Evolutionary conservation across 1,139 yeast species (phyloP).

Genomic region (Debaryomyces nepalensis): DNA sequence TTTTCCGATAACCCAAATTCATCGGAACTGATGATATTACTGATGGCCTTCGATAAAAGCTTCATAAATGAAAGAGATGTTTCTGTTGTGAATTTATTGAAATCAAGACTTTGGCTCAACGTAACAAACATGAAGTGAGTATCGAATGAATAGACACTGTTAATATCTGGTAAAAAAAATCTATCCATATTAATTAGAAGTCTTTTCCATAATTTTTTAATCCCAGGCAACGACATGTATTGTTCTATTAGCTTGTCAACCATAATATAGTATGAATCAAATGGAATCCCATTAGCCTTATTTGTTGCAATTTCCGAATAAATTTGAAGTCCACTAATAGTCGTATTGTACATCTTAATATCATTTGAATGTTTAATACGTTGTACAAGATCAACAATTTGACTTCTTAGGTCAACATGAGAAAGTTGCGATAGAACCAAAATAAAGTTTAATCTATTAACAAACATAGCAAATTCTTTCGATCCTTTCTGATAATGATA

Average conservation of each 20-base stretch:
- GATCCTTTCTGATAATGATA: constrained; percentile 33
- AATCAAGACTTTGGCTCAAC: constrained; percentile 11
- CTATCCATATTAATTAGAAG: constrained; percentile 11
- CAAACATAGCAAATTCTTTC: constrained; percentile 36
- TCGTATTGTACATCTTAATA: constrained; percentile 28
- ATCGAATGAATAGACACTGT: not conserved
- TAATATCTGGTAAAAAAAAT: constrained; percentile 2
- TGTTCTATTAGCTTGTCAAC: constrained; percentile 18
- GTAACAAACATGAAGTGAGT: constrained; percentile 14
- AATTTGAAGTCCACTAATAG: constrained; percentile 28
- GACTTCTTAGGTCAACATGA: constrained; percentile 37
- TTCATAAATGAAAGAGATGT: constrained; percentile 14
- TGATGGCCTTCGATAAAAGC: not conserved
- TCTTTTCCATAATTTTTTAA: constrained; percentile 23
- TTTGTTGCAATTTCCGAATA: constrained; percentile 27
- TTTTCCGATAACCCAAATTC: not conserved
- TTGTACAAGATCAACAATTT: constrained; percentile 31
- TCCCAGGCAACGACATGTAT: constrained; percentile 24
- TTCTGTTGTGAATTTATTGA: constrained; percentile 17
- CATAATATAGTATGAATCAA: constrained; percentile 24
- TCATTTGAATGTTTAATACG: constrained; percentile 32
- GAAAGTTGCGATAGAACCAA: constrained; percentile 41
- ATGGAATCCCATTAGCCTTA: constrained; percentile 25
- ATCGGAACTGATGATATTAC: not conserved
- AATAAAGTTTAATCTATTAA: constrained; percentile 44